Evolutionary conservation across 768 basidiomycete species (phyloP).

Genomic region (Kwoniella newhampshirensis): DNA sequence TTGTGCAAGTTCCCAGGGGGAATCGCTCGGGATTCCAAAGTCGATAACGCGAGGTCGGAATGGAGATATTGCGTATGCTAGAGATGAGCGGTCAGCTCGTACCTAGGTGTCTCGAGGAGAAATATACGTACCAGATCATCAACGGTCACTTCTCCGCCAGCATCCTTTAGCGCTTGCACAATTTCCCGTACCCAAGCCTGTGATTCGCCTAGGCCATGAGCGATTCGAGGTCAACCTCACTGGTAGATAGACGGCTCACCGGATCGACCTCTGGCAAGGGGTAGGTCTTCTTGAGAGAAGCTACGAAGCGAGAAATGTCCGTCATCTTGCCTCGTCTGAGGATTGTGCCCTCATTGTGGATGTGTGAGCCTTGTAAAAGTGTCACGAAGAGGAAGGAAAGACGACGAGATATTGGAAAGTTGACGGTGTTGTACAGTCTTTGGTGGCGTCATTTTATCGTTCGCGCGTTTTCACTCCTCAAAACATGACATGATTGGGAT

Average conservation of each 20-base stretch:
- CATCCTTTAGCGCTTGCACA: slow-evolving; percentile 20
- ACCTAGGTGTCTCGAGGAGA: background rate
- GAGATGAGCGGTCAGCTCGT: background rate
- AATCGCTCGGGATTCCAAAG: slow-evolving; percentile 30
- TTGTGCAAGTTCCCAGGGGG: slow-evolving; percentile 25
- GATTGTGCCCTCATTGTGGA: background rate
- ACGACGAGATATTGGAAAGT: background rate
- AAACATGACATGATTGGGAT: background rate
- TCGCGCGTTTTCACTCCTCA: background rate
- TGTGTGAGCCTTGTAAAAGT: too few species aligned
- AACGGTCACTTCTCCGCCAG: slow-evolving; percentile 13
- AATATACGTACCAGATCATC: slow-evolving; percentile 24
- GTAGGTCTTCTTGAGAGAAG: slow-evolving; percentile 24
- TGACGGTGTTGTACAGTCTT: background rate
- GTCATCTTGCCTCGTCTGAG: slow-evolving; percentile 19
- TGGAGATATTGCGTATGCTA: slow-evolving; percentile 42
- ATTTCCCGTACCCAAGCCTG: slow-evolving; percentile 37
- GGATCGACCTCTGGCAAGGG: slow-evolving; percentile 31
- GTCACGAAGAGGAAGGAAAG: background rate
- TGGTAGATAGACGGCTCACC: too few species aligned
- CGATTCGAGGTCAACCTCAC: too few species aligned
- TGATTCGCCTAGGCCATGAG: too few species aligned
- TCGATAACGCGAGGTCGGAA: slow-evolving; percentile 42
- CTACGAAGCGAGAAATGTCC: slow-evolving; percentile 16
- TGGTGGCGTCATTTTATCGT: slow-evolving; percentile 14